A percentile compares a stretch with the other conserved stretches of the same genome.
Evolutionary conservation across 495 filamentous ascomycete species (phyloP).

Genomic region (Thermothielavioides terrestris): DNA sequence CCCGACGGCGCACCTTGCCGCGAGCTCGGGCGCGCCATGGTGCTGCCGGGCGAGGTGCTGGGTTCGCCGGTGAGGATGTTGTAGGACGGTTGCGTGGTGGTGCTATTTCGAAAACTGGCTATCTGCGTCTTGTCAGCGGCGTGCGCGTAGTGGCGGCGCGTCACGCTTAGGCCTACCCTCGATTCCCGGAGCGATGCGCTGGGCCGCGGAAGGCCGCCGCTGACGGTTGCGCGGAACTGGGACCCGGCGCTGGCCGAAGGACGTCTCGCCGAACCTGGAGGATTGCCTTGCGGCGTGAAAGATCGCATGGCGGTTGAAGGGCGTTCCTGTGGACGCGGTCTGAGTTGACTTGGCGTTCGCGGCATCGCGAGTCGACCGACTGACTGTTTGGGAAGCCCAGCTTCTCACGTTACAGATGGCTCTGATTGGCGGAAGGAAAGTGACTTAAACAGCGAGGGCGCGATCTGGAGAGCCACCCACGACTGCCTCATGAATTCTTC

Average conservation of each 20-base stretch:
- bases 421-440: slow-evolving; percentile 7
- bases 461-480: background rate
- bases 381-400: slow-evolving; percentile 8
- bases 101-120: slow-evolving; percentile 14
- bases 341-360: slow-evolving; percentile 8
- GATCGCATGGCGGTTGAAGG: slow-evolving; percentile 18
- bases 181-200: slow-evolving; percentile 28
- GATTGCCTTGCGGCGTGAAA: slow-evolving; percentile 25
- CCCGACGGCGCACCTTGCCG: slow-evolving; percentile 26
- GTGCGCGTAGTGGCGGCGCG: slow-evolving; percentile 16
- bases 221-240: slow-evolving; percentile 30
- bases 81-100: slow-evolving; percentile 48
- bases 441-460: background rate
- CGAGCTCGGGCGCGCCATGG: slow-evolving; percentile 28
- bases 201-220: slow-evolving; percentile 24
- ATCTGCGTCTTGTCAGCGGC: slow-evolving; percentile 8
- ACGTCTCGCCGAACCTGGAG: slow-evolving; percentile 19
- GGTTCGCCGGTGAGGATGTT: slow-evolving; percentile 51
- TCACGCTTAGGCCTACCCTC: slow-evolving; percentile 26
- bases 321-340: slow-evolving; percentile 7
- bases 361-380: slow-evolving; percentile 10
- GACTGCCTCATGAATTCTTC: too few relatives aligned
- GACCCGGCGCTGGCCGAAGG: slow-evolving; percentile 19
- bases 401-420: background rate
- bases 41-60: slow-evolving; percentile 19